A percentile compares a stretch with the other conserved stretches of the same genome.
Conservation (phyloP, 148 eudicot genomes). For the Linanthus parryae region DNA sequence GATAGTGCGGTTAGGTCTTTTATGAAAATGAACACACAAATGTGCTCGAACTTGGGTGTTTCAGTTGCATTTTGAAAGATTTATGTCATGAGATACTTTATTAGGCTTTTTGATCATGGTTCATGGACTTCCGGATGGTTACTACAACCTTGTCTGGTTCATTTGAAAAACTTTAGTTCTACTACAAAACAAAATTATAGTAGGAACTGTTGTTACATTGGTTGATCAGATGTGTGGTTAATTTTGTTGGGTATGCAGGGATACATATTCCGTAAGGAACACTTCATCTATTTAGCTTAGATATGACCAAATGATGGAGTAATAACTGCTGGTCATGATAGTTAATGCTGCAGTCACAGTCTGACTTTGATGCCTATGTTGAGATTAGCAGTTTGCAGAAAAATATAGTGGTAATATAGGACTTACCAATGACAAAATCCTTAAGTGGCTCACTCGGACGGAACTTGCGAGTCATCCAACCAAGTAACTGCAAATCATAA, state of each 20-base stretch:
- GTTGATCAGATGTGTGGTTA: neutral
- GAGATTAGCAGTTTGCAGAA: neutral
- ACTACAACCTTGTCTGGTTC: too few species aligned
- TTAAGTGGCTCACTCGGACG: conserved; percentile 53
- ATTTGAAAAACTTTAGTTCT: too few species aligned
- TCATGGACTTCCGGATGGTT: too few species aligned
- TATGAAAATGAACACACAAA: neutral
- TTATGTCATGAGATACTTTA: neutral
- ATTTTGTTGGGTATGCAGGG: neutral
- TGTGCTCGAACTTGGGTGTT: neutral
- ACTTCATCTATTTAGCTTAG: neutral
- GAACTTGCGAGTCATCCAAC: conserved; percentile 96
- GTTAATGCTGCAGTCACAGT: neutral
- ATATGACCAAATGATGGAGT: neutral
- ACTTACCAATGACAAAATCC: conserved; percentile 57
- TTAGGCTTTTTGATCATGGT: too few species aligned
- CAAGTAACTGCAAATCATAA: conserved; percentile 58
- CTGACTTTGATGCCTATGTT: neutral
- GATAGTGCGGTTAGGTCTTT: neutral
- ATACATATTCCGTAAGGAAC: neutral
- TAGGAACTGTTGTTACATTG: too few species aligned
- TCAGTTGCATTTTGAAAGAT: neutral
- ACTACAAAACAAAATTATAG: too few species aligned
- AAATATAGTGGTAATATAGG: neutral
- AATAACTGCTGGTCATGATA: neutral